phyloP scores from a whole-genome alignment of 345 rosid species.

The Sisymbrium irio region DNA sequence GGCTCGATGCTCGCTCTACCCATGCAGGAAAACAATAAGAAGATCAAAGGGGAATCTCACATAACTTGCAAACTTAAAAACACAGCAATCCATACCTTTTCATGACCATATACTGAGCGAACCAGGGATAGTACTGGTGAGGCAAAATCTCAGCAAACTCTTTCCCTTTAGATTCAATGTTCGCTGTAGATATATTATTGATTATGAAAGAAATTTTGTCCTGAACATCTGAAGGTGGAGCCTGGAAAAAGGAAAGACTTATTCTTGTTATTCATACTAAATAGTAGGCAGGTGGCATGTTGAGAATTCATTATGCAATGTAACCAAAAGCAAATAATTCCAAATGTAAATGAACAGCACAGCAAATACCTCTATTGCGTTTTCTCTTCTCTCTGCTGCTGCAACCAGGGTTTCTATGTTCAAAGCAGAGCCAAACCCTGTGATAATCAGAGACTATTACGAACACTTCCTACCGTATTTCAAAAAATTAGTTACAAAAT shows the following conservation, averaged over 20 bases:
- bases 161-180: conserved; percentile 78
- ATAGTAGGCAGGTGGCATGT: not conserved
- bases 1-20: conserved; percentile 98
- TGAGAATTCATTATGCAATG: conserved; percentile 9
- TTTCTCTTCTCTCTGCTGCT: conserved; percentile 94
- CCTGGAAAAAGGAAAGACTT: conserved; percentile 40
- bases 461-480: conserved; percentile 1
- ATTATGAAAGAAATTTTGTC: conserved; percentile 91
- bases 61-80: not conserved
- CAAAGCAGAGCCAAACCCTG: conserved; percentile 97
- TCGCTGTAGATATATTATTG: conserved; percentile 77
- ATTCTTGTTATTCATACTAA: conserved; percentile 5
- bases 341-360: not conserved
- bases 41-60: not conserved
- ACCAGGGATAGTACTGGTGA: conserved; percentile 90
- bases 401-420: conserved; percentile 94
- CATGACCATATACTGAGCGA: conserved; percentile 99
- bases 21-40: conserved; percentile 3
- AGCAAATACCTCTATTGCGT: conserved; percentile 70
- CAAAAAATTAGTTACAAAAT: not conserved
- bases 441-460: conserved; percentile 4
- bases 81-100: conserved; percentile 51
- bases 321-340: not conserved
- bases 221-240: conserved; percentile 77
- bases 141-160: conserved; percentile 79